phyloP scores from a whole-genome alignment of 345 rosid species.

The Eutrema japonicum region DNA sequence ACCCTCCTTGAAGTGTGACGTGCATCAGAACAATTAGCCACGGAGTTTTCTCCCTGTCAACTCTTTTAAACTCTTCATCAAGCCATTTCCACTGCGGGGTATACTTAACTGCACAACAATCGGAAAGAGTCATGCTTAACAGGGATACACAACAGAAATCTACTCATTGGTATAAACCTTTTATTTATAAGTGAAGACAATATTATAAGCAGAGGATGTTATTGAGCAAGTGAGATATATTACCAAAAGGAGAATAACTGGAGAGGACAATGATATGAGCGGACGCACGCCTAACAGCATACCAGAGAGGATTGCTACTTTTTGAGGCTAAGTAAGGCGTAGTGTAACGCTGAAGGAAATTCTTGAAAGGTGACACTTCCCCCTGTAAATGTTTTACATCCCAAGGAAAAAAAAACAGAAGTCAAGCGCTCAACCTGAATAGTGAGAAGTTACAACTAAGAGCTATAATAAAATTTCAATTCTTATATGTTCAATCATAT shows the following conservation, averaged over 20 bases:
- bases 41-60: conserved; percentile 89
- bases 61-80: conserved; percentile 65
- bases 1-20: conserved; percentile 87
- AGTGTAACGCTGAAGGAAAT: conserved; percentile 75
- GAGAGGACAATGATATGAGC: conserved; percentile 93
- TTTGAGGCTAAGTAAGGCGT: conserved; percentile 82
- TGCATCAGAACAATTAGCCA: conserved; percentile 99
- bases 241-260: conserved; percentile 97
- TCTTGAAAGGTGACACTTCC: conserved; percentile 82
- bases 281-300: conserved; percentile 88
- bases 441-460: conserved; percentile 8
- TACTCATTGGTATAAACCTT: not conserved
- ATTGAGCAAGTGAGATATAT: conserved; percentile 36
- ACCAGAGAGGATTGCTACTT: conserved; percentile 88
- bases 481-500: not conserved
- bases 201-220: not conserved
- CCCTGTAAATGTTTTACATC: conserved; percentile 51
- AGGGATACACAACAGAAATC: not conserved
- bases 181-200: not conserved
- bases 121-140: conserved; percentile 11
- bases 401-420: not conserved
- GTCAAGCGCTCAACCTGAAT: not conserved
- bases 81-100: conserved; percentile 93
- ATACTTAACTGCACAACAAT: conserved; percentile 67
- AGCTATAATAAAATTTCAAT: conserved; percentile 6